A percentile compares a stretch with the other conserved stretches of the same genome.
phyloP scores from a whole-genome alignment of 768 basidiomycete genomes.

The Leucocoprinus birnbaumii region DNA sequence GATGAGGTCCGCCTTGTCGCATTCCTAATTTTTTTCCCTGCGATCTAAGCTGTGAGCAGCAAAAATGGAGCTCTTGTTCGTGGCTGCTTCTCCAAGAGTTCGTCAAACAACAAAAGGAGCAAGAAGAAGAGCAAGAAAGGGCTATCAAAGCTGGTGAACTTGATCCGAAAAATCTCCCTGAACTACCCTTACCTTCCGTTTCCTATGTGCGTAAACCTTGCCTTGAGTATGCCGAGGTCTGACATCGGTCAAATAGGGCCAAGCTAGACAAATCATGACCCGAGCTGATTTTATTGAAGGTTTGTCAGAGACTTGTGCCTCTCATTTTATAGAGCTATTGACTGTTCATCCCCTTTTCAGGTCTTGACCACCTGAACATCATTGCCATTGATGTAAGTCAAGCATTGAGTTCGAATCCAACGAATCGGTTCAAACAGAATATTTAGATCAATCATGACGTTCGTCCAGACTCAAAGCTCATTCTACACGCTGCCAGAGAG shows the following conservation, averaged over 20 bases:
- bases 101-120: slow-evolving; percentile 54
- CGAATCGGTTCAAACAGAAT: neutral
- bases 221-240: neutral
- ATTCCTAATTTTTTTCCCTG: neutral
- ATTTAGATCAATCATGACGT: slow-evolving; percentile 68
- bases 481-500: slow-evolving; percentile 68
- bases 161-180: slow-evolving; percentile 27
- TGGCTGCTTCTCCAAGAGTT: slow-evolving; percentile 78
- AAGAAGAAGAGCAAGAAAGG: slow-evolving; percentile 40
- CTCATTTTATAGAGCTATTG: neutral
- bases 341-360: slow-evolving; percentile 23
- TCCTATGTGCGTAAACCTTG: slow-evolving; percentile 45
- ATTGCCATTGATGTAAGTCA: slow-evolving; percentile 72
- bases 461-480: slow-evolving; percentile 76
- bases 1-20: slow-evolving; percentile 61
- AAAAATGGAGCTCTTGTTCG: slow-evolving; percentile 82
- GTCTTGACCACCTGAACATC: slow-evolving; percentile 67
- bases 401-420: neutral
- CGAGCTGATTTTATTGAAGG: slow-evolving; percentile 80
- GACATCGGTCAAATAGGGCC: slow-evolving; percentile 38
- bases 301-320: slow-evolving; percentile 24
- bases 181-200: slow-evolving; percentile 58
- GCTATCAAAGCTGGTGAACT: slow-evolving; percentile 32
- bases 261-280: slow-evolving; percentile 80
- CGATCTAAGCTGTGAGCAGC: slow-evolving; percentile 30